Evolutionary conservation across 371 early-diverging fungal genomes (phyloP).

Genomic region (Syncephalis plumigaleata): DNA sequence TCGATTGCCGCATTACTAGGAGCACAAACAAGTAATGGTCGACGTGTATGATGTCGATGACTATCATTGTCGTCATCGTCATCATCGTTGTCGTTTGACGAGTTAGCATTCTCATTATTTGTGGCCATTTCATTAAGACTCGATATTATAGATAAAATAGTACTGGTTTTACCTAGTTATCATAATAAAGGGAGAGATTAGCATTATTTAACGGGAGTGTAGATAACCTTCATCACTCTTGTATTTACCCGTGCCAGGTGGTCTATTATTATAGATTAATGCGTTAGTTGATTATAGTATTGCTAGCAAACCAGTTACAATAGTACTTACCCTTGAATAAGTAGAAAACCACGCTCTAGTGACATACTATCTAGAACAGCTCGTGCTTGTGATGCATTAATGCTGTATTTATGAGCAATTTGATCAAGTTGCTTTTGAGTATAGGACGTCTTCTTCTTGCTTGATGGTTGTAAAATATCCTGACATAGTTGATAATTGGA

Average conservation of each 20-base stretch:
- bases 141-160: constrained; percentile 69
- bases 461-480: constrained; percentile 44
- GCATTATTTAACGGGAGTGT: background rate
- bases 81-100: too few relatives aligned
- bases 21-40: constrained; percentile 70
- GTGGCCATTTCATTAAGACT: constrained; percentile 34
- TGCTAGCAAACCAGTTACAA: background rate
- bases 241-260: constrained; percentile 66
- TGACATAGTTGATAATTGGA: constrained; percentile 35
- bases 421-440: constrained; percentile 19
- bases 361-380: constrained; percentile 59
- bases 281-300: background rate
- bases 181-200: too few relatives aligned
- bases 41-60: constrained; percentile 4
- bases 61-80: constrained; percentile 2
- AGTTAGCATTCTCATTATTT: constrained; percentile 3
- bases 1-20: constrained; percentile 97
- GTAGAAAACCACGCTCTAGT: constrained; percentile 53
- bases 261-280: constrained; percentile 29
- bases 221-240: too few relatives aligned
- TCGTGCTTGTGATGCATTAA: constrained; percentile 81
- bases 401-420: constrained; percentile 37
- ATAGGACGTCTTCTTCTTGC: constrained; percentile 7
- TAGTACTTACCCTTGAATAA: constrained; percentile 67
- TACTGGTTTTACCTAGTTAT: constrained; percentile 65